Evolutionary conservation across 2,329 filamentous ascomycete species (phyloP).

Genomic region (Pyrenophora teres): DNA sequence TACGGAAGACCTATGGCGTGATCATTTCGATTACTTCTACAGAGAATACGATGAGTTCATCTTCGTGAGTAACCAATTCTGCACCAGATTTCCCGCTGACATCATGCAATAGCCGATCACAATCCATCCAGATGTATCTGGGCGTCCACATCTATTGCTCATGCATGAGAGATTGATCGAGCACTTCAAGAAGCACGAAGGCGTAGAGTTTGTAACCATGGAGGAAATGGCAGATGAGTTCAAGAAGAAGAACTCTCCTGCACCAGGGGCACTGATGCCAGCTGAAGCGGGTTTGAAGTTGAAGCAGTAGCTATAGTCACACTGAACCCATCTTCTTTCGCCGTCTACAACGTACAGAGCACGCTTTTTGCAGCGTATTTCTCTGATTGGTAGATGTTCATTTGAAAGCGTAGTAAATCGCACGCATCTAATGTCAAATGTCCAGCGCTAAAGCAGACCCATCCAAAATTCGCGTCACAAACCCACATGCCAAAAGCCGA

Average conservation of each 20-base stretch:
- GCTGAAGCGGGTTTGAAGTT: constrained; percentile 60
- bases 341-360: too few species aligned
- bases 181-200: constrained; percentile 66
- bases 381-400: too few species aligned
- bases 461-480: too few species aligned
- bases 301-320: constrained; percentile 28
- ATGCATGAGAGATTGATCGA: constrained; percentile 76
- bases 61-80: constrained; percentile 59
- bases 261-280: constrained; percentile 65
- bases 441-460: too few species aligned
- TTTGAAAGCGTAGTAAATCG: too few species aligned
- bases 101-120: constrained; percentile 62
- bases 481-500: too few species aligned
- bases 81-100: not conserved
- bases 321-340: too few species aligned
- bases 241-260: constrained; percentile 65
- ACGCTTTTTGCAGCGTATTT: too few species aligned
- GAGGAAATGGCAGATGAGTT: constrained; percentile 74
- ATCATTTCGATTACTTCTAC: constrained; percentile 75
- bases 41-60: constrained; percentile 76
- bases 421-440: too few species aligned
- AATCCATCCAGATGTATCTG: constrained; percentile 69
- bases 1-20: constrained; percentile 67
- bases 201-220: constrained; percentile 71
- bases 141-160: constrained; percentile 70